Evolutionary conservation across 345 rosid genomes (phyloP).

Genomic region (Eucalyptus sp.): DNA sequence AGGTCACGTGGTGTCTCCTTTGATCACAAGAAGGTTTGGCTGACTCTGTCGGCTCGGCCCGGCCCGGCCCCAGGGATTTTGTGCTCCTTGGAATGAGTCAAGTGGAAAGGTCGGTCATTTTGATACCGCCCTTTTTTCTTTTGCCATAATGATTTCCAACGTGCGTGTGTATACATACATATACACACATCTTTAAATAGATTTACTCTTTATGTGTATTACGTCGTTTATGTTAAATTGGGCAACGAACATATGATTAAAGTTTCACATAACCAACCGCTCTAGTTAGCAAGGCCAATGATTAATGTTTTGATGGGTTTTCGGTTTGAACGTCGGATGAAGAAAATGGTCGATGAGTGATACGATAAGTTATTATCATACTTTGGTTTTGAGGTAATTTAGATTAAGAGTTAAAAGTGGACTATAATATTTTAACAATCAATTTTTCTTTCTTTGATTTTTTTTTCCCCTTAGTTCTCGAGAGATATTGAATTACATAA

Average conservation of each 20-base stretch:
- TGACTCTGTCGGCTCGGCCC: neutral
- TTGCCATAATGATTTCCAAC: neutral
- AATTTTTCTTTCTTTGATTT: neutral
- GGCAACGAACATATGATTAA: neutral
- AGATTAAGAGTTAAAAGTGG: neutral
- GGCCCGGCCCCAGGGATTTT: too few relatives aligned
- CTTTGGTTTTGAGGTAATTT: neutral
- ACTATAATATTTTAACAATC: neutral
- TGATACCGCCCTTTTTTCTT: neutral
- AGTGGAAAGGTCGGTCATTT: neutral
- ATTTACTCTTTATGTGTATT: too few relatives aligned
- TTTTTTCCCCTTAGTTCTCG: neutral
- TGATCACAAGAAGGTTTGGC: neutral
- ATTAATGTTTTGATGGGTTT: fast-evolving
- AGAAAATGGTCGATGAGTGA: neutral
- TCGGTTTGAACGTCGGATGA: fast-evolving
- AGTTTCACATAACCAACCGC: fast-evolving
- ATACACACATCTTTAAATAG: too few relatives aligned
- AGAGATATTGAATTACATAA: neutral
- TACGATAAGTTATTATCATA: neutral
- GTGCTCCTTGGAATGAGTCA: neutral
- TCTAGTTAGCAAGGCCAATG: fast-evolving
- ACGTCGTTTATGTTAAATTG: neutral
- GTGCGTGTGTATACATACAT: too few relatives aligned
- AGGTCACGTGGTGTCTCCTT: neutral